Evolutionary conservation across 2,329 filamentous ascomycete genomes (phyloP).

Genomic region (Stenocarpella maydis): DNA sequence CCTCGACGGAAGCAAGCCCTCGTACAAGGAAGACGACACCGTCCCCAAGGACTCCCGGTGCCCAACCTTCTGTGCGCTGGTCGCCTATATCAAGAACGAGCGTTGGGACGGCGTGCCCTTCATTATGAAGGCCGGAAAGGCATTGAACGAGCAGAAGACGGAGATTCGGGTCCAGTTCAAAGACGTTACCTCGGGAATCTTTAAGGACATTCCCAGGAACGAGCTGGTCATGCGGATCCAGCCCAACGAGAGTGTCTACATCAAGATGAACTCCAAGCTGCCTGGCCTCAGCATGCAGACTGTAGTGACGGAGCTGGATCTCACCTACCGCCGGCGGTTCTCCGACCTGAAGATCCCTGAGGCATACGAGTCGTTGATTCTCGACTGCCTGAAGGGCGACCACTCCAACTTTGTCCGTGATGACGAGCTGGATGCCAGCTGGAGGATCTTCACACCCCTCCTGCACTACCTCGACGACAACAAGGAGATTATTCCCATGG

Average conservation of each 20-base stretch:
- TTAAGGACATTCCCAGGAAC: slow-evolving; percentile 99
- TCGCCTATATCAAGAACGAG: slow-evolving; percentile 99
- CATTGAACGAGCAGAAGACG: slow-evolving; percentile 99
- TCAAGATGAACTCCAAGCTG: slow-evolving; percentile 99
- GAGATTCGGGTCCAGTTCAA: slow-evolving; percentile 99
- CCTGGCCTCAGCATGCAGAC: slow-evolving; percentile 99
- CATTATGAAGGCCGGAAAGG: slow-evolving; percentile 99
- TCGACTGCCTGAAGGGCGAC: slow-evolving; percentile 97
- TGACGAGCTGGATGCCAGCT: slow-evolving; percentile 95
- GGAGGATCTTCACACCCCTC: slow-evolving; percentile 97
- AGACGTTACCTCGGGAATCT: slow-evolving; percentile 98
- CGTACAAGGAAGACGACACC: slow-evolving; percentile 98
- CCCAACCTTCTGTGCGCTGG: slow-evolving; percentile 97
- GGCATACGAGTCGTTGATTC: slow-evolving; percentile 96
- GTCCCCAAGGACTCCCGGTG: slow-evolving; percentile 97
- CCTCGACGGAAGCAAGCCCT: slow-evolving; percentile 92
- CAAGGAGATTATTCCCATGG: slow-evolving; percentile 99
- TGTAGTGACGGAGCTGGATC: slow-evolving; percentile 95
- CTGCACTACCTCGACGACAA: slow-evolving; percentile 98
- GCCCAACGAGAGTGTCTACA: slow-evolving; percentile 99
- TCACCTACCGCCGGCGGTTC: slow-evolving; percentile 98
- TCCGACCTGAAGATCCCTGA: slow-evolving; percentile 99
- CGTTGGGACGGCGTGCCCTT: slow-evolving; percentile 99
- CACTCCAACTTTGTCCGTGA: slow-evolving; percentile 99
- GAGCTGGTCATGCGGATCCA: slow-evolving; percentile 99